These are phyloP conservation scores for Nannizziopsis barbatae DNA, from an alignment of 2,329 filamentous ascomycete genomes.

Conservation along the genomic window DNA sequence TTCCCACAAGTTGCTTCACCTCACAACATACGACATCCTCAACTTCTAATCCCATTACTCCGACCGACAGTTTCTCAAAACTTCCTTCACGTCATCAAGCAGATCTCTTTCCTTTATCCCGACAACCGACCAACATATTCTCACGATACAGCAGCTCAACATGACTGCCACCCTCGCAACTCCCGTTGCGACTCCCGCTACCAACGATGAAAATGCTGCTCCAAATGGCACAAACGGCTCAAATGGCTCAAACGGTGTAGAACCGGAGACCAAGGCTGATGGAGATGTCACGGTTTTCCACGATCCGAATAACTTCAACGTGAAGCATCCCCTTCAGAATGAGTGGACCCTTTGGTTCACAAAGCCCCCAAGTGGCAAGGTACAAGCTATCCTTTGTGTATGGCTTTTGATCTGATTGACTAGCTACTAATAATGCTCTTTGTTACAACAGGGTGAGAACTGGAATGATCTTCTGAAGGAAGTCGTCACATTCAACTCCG, in stretches of 20 bases:
- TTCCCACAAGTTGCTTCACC: constrained; percentile 7
- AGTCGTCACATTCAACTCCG: constrained; percentile 95
- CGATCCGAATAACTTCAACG: constrained; percentile 97
- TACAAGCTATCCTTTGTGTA: constrained; percentile 31
- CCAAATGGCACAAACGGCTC: constrained; percentile 28
- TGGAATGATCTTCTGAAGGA: constrained; percentile 98
- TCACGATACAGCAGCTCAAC: constrained; percentile 13
- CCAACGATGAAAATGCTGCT: constrained; percentile 45
- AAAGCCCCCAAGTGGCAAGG: constrained; percentile 92
- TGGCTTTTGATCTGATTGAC: not conserved
- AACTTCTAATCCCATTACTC: constrained; percentile 4
- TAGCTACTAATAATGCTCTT: not conserved
- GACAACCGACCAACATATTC: not conserved
- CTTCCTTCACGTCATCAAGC: constrained; percentile 2
- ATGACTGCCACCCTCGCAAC: constrained; percentile 30
- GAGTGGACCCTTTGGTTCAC: constrained; percentile 99
- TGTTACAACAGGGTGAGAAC: constrained; percentile 71
- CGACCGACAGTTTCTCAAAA: not conserved
- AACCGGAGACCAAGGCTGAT: constrained; percentile 35
- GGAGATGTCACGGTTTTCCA: constrained; percentile 91
- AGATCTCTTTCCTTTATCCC: not conserved
- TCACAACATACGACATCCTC: not conserved
- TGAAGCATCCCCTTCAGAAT: constrained; percentile 96
- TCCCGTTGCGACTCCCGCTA: constrained; percentile 26
- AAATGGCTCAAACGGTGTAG: constrained; percentile 21